These are phyloP conservation scores for Naegleria fowleri DNA, from an alignment of 208 protist genomes.

Conservation along the genomic window DNA sequence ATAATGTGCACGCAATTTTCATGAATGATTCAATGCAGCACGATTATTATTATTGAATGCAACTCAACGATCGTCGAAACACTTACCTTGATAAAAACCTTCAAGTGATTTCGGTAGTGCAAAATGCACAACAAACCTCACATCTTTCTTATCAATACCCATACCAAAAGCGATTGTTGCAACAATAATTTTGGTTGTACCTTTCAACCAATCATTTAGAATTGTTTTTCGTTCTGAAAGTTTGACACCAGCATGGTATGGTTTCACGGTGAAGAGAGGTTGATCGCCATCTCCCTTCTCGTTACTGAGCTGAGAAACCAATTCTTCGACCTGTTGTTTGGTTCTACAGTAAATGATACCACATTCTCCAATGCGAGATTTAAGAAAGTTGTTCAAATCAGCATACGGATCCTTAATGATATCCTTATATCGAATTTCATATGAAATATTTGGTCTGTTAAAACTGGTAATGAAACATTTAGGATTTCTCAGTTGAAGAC, in stretches of 20 bases:
- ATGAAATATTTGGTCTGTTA: conserved; percentile 8
- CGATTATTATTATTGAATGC: no score
- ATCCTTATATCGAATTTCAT: conserved; percentile 23
- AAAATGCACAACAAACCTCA: conserved; percentile 26
- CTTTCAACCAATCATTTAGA: background rate
- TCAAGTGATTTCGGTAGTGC: background rate
- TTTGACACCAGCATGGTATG: background rate
- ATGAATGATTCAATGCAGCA: no score
- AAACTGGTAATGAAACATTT: background rate
- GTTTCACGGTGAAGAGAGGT: background rate
- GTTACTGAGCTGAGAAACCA: background rate
- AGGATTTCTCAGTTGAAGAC: background rate
- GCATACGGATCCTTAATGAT: background rate
- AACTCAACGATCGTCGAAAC: no score
- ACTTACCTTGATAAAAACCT: conserved; percentile 27
- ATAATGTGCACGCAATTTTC: no score
- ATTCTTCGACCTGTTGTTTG: conserved; percentile 9
- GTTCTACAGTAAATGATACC: conserved; percentile 32
- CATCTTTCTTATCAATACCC: conserved; percentile 30
- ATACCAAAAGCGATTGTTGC: conserved; percentile 31
- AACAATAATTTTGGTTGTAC: conserved; percentile 1
- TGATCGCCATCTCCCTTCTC: background rate
- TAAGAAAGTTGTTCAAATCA: background rate
- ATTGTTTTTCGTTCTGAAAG: background rate
- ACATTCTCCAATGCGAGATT: background rate